A percentile compares a stretch with the other conserved stretches of the same genome.
phyloP scores from a whole-genome alignment of 2,329 filamentous ascomycete genomes.

The Biscogniauxia marginata region DNA sequence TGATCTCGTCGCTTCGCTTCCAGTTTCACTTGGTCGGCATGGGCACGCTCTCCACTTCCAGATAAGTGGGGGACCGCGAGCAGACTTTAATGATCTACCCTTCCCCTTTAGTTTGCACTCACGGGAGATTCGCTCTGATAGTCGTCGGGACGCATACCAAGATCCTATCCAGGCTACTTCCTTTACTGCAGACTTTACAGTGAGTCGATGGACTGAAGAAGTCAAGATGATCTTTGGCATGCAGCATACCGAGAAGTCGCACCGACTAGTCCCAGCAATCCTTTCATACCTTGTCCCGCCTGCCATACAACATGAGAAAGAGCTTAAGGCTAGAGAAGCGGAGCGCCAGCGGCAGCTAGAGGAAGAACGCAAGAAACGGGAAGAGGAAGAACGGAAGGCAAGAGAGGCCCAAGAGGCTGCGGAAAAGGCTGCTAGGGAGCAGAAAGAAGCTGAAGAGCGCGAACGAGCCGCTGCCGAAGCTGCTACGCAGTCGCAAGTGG shows the following conservation, averaged over 20 bases:
- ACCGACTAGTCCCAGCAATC: conserved; percentile 66
- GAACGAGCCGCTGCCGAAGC: conserved; percentile 54
- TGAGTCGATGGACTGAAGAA: conserved; percentile 84
- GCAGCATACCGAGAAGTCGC: conserved; percentile 65
- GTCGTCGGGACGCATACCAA: conserved; percentile 48
- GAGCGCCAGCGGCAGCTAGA: conserved; percentile 55
- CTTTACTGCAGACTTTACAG: conserved; percentile 71
- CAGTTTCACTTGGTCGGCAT: conserved; percentile 43
- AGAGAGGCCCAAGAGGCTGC: conserved; percentile 72
- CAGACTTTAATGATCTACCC: conserved; percentile 52
- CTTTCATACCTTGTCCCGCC: conserved; percentile 75
- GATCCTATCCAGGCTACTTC: conserved; percentile 73
- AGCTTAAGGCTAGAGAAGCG: conserved; percentile 58
- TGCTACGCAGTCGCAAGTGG: conserved; percentile 47
- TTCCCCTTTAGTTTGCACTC: conserved; percentile 30
- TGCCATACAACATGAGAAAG: conserved; percentile 78
- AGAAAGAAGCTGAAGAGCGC: conserved; percentile 68
- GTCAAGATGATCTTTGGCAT: conserved; percentile 79
- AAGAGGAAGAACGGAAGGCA: conserved; percentile 63
- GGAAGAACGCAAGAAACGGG: conserved; percentile 60
- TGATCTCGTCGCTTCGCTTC: conserved; percentile 55
- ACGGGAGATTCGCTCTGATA: conserved; percentile 46
- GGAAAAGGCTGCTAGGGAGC: conserved; percentile 64
- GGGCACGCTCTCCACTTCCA: conserved; percentile 60
- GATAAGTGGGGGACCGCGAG: conserved; percentile 49